These are phyloP conservation scores for Fusarium marasasianum DNA, from an alignment of 2,329 filamentous ascomycete genomes.

Conservation along the genomic window DNA sequence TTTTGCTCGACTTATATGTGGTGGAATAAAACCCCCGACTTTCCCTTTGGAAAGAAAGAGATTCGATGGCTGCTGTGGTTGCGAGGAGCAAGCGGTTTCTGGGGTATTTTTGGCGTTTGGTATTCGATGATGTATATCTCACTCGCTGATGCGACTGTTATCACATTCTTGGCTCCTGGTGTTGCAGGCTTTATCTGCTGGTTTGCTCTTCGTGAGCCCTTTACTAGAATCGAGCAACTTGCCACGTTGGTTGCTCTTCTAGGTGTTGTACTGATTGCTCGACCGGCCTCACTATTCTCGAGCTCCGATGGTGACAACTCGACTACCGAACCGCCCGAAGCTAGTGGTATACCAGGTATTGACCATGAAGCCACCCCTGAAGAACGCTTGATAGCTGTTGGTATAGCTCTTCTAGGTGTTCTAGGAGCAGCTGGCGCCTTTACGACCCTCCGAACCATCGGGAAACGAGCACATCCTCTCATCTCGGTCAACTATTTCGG, in stretches of 20 bases:
- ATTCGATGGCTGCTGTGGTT: conserved; percentile 74
- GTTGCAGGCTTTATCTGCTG: conserved; percentile 84
- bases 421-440: conserved; percentile 78
- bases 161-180: conserved; percentile 85
- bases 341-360: conserved; percentile 40
- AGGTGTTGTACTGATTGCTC: conserved; percentile 85
- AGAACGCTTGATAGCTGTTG: conserved; percentile 75
- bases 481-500: conserved; percentile 89
- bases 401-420: conserved; percentile 79
- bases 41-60: conserved; percentile 73
- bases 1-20: conserved; percentile 79
- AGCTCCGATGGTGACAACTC: conserved; percentile 28
- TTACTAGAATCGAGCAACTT: conserved; percentile 79
- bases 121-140: conserved; percentile 77
- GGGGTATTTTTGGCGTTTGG: conserved; percentile 83
- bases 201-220: conserved; percentile 77
- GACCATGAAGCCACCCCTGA: conserved; percentile 61
- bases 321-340: conserved; percentile 25
- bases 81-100: conserved; percentile 76
- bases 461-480: conserved; percentile 81
- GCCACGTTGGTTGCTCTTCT: conserved; percentile 78
- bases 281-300: conserved; percentile 68
- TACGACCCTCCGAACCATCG: conserved; percentile 81
- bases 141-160: conserved; percentile 86
- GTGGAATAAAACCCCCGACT: conserved; percentile 71